Evolutionary conservation across 1,284 basidiomycete genomes (phyloP), one percentile per base, ranked within the genome.

Genomic region (Volvariella volvacea): DNA sequence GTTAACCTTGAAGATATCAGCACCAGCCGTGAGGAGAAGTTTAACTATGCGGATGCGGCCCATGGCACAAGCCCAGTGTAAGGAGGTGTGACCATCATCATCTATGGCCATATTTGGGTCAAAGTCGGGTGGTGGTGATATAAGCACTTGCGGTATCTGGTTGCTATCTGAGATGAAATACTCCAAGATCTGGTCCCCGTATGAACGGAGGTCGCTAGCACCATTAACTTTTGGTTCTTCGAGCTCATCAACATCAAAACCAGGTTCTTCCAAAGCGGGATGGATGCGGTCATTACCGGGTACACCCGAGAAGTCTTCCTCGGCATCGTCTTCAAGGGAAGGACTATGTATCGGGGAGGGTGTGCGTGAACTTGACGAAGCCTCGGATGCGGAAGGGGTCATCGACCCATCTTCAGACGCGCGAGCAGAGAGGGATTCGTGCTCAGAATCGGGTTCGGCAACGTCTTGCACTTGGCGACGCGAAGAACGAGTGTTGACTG

Each of bases 11-110:
- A 97, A 99, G 52, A 98, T 92, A 62, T 97, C 92, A 9, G 95
- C 95, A 21, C 95, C 94, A 1, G 94, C 90, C 0, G 91, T 88
- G 22, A 99, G 76, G 3, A 99, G 75, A 3, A 99, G 74, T 64
- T 98, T 99, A 55, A 99, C 92, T 51, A 99, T 90, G 34, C 95
- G 85, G 47, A 97, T 87, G 42, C 96, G 87, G 22, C 96, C 96
- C 95, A 99, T 99, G 8, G 96, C 96, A 55, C 92, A 96, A 2
- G 95, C 96, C 96, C 96, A 99, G 61, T 99, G 96, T 15, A 99
- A 67, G 16, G 96, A 85, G 0, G 95, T 97, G 63, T 99, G 96
- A 0, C 93, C 93, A 59, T 99, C 96, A 54, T 99, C 96, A 66
- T 99, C 96, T 52, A 99, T 99, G 40, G 87, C 83, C 71, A 94